Base-by-base conservation (phyloP, 192 early-diverging fungal genomes). In the Rhizoclosmatium globosum region DNA sequence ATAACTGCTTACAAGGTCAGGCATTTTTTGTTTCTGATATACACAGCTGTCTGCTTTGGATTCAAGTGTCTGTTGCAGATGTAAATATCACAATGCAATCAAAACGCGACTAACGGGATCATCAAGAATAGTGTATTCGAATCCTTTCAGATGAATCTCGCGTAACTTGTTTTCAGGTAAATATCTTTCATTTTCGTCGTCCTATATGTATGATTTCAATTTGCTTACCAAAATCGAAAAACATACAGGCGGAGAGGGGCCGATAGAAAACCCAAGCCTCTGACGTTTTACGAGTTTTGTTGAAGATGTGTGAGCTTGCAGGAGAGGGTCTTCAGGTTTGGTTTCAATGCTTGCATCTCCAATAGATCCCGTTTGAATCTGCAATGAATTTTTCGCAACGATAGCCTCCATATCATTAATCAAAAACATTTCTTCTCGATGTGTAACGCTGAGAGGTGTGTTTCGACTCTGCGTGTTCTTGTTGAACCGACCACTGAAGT, bases 321-420 rank as follows among this genome's bases (percentile, higher is more conserved):
- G 50, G 9, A 86, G n/a, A 19, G 85, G 83, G 60, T 86, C 79
- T 39, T 86, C 80, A 38, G 64, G 47, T 39, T 44, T 58, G 21
- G 21, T 44, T 67, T 66, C 77, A 21, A 39, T 31, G 6, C 74
- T 69, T 15, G 50, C 64, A 1, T 81, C 76, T 2, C 42, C 68
- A 21, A 46, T 11, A 2, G 60, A 53, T 23, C 71, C 81, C 4
- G 41, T 47, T 44, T 74, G 65, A 17, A 76, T 69, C 47, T 78
- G 69, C 48, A 59, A 4, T 38, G 59, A 2, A 38, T 82, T 77
- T 23, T 71, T 13, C 11, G 66, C 48, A 17, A 78, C 38, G 44
- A 78, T 74, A 38, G 38, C 58, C 23, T 60, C 72, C 72, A 74
- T 44, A 23, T 74, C 72, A n/a, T 62, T 64, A 2, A 60, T 60